phyloP scores from a whole-genome alignment of 768 basidiomycete species.

The Leucosporidium scottii region DNA sequence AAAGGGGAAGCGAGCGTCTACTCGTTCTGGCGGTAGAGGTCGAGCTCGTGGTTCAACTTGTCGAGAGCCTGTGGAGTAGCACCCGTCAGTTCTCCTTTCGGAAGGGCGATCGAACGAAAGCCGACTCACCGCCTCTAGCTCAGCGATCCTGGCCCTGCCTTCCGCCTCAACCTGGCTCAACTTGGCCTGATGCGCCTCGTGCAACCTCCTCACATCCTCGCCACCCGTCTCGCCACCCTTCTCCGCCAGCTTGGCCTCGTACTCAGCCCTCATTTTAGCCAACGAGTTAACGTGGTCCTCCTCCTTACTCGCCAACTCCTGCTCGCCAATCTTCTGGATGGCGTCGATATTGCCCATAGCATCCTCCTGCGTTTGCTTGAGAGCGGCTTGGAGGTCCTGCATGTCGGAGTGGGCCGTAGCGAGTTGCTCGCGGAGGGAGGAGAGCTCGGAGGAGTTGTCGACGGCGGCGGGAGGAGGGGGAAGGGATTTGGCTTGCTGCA shows the following conservation, averaged over 20 bases:
- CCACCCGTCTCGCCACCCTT: constrained; percentile 50
- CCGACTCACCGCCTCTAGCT: constrained; percentile 14
- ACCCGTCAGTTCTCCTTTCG: no score
- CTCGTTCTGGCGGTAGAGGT: constrained; percentile 16
- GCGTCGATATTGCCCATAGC: constrained; percentile 11
- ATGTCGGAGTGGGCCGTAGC: constrained; percentile 2
- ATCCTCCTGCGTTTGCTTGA: constrained; percentile 19
- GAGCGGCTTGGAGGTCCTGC: constrained; percentile 14
- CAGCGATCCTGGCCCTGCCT: constrained; percentile 55
- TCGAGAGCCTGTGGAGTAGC: not conserved
- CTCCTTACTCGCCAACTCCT: constrained; percentile 38
- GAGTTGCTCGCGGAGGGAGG: not conserved
- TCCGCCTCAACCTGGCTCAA: constrained; percentile 64
- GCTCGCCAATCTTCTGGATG: constrained; percentile 34
- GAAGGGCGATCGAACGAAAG: no score
- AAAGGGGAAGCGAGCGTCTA: not conserved
- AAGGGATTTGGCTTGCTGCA: constrained; percentile 39
- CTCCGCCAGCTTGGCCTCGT: constrained; percentile 6
- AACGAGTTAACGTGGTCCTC: constrained; percentile 10
- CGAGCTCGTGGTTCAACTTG: constrained; percentile 14
- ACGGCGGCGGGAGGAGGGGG: constrained; percentile 40
- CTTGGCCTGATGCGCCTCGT: constrained; percentile 79
- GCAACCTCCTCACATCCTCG: constrained; percentile 67
- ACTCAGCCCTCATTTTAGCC: constrained; percentile 43
- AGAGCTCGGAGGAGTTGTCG: constrained; percentile 35